Evolutionary conservation across 2,329 filamentous ascomycete species (phyloP), one percentile per base, ranked within the genome.

Genomic region (Aureobasidium sp.): DNA sequence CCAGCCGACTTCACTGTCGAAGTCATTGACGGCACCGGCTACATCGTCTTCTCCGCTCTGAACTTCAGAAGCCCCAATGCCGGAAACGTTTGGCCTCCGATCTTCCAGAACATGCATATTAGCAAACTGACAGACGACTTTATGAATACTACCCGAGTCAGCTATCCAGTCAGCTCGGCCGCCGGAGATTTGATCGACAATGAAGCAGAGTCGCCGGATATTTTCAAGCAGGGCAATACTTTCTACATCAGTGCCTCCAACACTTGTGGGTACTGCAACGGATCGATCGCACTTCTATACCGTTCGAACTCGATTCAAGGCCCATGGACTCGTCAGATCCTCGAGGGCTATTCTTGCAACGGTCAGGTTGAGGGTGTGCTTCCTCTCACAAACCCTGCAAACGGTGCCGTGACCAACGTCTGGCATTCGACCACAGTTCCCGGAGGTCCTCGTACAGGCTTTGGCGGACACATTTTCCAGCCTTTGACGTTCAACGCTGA

Each of bases 221-320:
- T 62, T 8, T 62, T 62, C 53, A 53, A 56, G 22, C 48, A 54
- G 0, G 53, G 59, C n/a, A 55, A 54, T 5, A 49, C 30, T 29
- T 60, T 55, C 34, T 62, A 62, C 38, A 45, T 62, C n/a, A 29
- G 54, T 6, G 60, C 57, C 0, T 52, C 41, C 37, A 61, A 62
- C 17, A 61, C 60, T n/a, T 62, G 60, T 38, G 60, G 57, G 2
- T 62, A 60, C 22, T 61, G 59, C 54, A 62, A 60, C 22, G 60
- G 60, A 2, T 57, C 57, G 0, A 57, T 62, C 19, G 57, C 54
- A 2, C 49, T 62, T 1, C 29, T 62, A 2, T 62, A 62, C 35
- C 56, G 60, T 16, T 53, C 55, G 3, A 29, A 35, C 14, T 58
- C 50, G 7, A 59, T 60, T 19, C 47, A 59, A 51, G 61, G 61